Percentiles rank a stretch among this genome's conserved stretches.
Evolutionary conservation across 129 eudicot genomes (phyloP).

Genomic region (Lactuca sativa): DNA sequence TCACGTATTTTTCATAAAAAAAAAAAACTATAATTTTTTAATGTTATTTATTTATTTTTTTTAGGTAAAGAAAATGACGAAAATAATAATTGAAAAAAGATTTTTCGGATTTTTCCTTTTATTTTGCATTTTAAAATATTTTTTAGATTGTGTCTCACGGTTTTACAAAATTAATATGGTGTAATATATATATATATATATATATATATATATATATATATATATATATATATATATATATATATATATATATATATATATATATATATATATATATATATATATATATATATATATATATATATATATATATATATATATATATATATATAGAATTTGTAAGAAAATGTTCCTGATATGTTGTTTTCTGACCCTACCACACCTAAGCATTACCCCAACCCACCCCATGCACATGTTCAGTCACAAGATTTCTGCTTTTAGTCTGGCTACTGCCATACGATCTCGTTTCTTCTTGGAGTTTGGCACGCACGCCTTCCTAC

Average conservation of each 20-base stretch:
- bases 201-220: too few species aligned
- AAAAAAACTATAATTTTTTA: too few species aligned
- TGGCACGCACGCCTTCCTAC: conserved; percentile 41
- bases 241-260: not conserved
- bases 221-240: too few species aligned
- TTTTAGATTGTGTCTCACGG: too few species aligned
- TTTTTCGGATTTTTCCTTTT: too few species aligned
- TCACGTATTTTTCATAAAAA: too few species aligned
- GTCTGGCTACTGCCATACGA: conserved; percentile 5
- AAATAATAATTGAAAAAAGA: too few species aligned
- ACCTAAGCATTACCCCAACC: conserved; percentile 20
- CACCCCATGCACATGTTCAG: conserved; percentile 23
- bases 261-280: not conserved
- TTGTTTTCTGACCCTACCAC: conserved; percentile 31
- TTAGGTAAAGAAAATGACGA: too few species aligned
- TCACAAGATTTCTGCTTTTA: not conserved
- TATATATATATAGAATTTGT: conserved; percentile 5
- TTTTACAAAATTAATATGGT: too few species aligned
- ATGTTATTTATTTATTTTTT: too few species aligned
- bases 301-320: not conserved
- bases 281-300: not conserved
- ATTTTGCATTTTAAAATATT: too few species aligned
- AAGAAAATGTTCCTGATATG: conserved; percentile 30
- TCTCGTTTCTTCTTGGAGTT: conserved; percentile 37
- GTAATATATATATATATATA: too few species aligned